phyloP scores from a whole-genome alignment of 805 yeast genomes.

The Candida nemodendra region DNA sequence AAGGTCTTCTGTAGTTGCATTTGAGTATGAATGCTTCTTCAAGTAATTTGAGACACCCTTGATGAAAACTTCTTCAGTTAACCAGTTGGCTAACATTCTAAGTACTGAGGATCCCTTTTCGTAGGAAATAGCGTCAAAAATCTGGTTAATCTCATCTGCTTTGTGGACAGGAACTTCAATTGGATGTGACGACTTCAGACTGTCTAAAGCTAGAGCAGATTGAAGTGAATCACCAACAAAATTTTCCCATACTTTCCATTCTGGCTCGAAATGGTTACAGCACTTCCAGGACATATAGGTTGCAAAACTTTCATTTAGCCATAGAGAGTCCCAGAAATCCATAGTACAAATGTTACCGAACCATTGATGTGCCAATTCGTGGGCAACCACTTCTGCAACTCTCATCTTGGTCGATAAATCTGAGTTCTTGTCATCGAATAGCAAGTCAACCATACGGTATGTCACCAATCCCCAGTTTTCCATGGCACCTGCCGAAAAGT shows the following conservation, averaged over 20 bases:
- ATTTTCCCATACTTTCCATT: conserved; percentile 76
- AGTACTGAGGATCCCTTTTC: conserved; percentile 78
- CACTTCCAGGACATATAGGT: conserved; percentile 82
- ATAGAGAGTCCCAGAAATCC: conserved; percentile 92
- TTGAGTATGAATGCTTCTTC: conserved; percentile 59
- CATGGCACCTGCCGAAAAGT: conserved; percentile 85
- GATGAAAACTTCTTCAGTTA: conserved; percentile 69
- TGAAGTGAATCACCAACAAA: conserved; percentile 56
- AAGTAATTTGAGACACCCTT: conserved; percentile 73
- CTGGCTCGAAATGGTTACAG: conserved; percentile 67
- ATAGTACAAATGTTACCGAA: conserved; percentile 87
- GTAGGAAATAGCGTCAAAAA: conserved; percentile 81
- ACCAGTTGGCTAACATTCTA: conserved; percentile 69
- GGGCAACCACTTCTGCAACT: conserved; percentile 80
- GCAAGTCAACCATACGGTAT: conserved; percentile 58
- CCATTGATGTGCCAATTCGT: conserved; percentile 94
- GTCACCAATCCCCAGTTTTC: conserved; percentile 87
- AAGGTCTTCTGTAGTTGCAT: conserved; percentile 71
- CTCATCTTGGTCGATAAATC: conserved; percentile 58
- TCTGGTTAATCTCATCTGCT: conserved; percentile 79
- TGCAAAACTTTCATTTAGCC: conserved; percentile 91
- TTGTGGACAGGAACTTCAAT: conserved; percentile 82
- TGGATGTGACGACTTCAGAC: conserved; percentile 71
- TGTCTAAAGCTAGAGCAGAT: conserved; percentile 53
- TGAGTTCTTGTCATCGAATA: conserved; percentile 47